Conservation (phyloP, 208 protist genomes). For the Kentomonas sorsogonicus region DNA sequence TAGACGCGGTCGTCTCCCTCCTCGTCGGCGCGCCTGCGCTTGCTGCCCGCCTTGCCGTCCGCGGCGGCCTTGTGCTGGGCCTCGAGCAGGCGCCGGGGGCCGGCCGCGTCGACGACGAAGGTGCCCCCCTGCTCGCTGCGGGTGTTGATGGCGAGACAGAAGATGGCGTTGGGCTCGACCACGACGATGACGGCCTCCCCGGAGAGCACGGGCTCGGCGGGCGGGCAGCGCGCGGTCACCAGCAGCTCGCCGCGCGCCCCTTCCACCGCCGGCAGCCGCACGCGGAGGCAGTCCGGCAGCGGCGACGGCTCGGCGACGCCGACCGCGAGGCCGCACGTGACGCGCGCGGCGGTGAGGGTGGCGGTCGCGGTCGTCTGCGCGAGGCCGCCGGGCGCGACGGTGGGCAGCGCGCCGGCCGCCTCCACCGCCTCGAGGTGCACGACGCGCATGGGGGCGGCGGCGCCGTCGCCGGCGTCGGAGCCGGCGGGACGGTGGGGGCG, state of each 20-base stretch:
- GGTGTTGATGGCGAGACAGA: conserved; percentile 51
- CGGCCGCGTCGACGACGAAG: too few relatives aligned
- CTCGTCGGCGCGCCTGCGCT: too few relatives aligned
- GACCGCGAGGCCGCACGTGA: conserved; percentile 41
- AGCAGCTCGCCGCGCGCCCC: conserved; percentile 9
- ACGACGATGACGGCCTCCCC: conserved; percentile 56
- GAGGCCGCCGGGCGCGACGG: conserved; percentile 34
- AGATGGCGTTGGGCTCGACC: conserved; percentile 59
- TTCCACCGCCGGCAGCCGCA: conserved; percentile 18
- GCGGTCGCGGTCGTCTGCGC: conserved; percentile 40
- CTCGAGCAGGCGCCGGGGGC: too few relatives aligned
- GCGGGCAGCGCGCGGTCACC: conserved; percentile 54
- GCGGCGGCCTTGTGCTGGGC: too few relatives aligned
- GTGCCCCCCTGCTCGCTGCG: too few relatives aligned
- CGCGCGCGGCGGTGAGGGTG: conserved; percentile 20
- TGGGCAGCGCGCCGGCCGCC: conserved; percentile 34
- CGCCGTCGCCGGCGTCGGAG: too few relatives aligned
- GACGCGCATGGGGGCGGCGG: conserved; percentile 9
- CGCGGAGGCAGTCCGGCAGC: conserved; percentile 37
- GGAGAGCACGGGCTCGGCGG: conserved; percentile 38
- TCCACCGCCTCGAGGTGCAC: conserved; percentile 38
- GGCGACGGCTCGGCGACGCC: conserved; percentile 34
- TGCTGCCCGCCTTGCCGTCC: too few relatives aligned
- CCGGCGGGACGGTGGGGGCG: too few relatives aligned
- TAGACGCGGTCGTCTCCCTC: too few relatives aligned